Evolutionary conservation across 2,329 filamentous ascomycete species (phyloP).

Genomic region (Cryoendolithus antarcticus): DNA sequence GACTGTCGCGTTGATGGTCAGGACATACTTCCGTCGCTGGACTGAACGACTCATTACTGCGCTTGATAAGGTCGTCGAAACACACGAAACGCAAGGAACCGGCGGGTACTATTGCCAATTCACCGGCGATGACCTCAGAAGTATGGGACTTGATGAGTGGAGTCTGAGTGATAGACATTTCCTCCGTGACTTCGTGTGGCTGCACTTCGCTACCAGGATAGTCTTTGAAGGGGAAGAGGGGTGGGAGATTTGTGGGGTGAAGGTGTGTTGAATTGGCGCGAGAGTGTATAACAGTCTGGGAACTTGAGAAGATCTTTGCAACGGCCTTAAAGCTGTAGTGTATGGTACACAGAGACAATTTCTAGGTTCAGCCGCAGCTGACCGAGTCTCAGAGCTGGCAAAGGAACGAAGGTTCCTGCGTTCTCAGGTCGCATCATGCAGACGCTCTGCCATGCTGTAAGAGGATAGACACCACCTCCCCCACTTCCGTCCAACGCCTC

Average conservation of each 20-base stretch:
- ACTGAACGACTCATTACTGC: constrained; percentile 54
- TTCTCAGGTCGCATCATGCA: too few relatives aligned
- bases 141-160: constrained; percentile 70
- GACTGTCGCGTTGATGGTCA: constrained; percentile 54
- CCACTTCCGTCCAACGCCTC: too few relatives aligned
- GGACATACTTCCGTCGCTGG: constrained; percentile 70
- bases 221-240: constrained; percentile 60
- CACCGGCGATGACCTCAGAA: constrained; percentile 51
- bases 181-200: constrained; percentile 46
- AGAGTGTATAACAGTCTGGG: too few relatives aligned
- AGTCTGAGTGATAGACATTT: constrained; percentile 59
- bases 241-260: constrained; percentile 46
- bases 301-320: too few relatives aligned
- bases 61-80: constrained; percentile 49
- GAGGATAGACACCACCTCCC: too few relatives aligned
- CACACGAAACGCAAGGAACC: constrained; percentile 26
- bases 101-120: constrained; percentile 34
- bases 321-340: too few relatives aligned
- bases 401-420: too few relatives aligned
- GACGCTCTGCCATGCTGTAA: too few relatives aligned
- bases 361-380: too few relatives aligned
- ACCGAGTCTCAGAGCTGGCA: too few relatives aligned
- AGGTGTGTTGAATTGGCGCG: constrained; percentile 12
- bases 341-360: too few relatives aligned
- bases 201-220: constrained; percentile 55